Percentiles rank a stretch among this genome's conserved stretches.
Conservation (phyloP, 306 rosid genomes). For the Albizia julibrissin region DNA sequence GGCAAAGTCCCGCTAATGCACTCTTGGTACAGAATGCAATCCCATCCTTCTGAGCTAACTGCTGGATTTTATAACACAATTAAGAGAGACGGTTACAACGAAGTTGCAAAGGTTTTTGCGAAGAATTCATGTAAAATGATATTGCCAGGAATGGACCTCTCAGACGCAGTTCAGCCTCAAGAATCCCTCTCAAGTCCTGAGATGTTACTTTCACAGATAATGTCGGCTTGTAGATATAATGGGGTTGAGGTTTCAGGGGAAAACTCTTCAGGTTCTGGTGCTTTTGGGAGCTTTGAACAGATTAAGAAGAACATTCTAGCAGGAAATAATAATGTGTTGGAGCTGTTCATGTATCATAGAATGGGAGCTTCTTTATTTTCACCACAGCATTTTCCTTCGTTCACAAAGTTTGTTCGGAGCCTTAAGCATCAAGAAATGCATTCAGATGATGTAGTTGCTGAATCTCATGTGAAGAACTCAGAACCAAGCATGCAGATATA, state of each 20-base stretch:
- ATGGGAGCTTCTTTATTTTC: constrained; percentile 98
- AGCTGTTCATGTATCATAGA: constrained; percentile 81
- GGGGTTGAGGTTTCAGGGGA: constrained; percentile 71
- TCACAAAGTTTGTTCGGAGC: constrained; percentile 45
- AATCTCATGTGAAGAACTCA: constrained; percentile 31
- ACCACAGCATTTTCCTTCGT: constrained; percentile 87
- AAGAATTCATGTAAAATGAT: constrained; percentile 74
- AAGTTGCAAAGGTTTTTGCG: constrained; percentile 65
- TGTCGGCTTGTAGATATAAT: constrained; percentile 54
- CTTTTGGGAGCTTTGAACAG: constrained; percentile 23
- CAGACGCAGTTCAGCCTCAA: constrained; percentile 55
- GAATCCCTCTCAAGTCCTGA: constrained; percentile 35
- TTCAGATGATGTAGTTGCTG: constrained; percentile 59
- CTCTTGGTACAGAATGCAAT: neutral
- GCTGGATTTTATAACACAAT: neutral
- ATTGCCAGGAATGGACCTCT: constrained; percentile 83
- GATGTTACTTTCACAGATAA: constrained; percentile 60
- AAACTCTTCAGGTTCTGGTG: constrained; percentile 54
- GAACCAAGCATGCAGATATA: constrained; percentile 44
- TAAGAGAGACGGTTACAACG: constrained; percentile 38
- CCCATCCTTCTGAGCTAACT: neutral
- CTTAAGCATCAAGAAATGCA: constrained; percentile 40
- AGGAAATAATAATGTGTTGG: constrained; percentile 47
- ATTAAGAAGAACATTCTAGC: constrained; percentile 59
- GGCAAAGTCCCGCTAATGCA: neutral